A percentile compares a stretch with the other conserved stretches of the same genome.
Evolutionary conservation across 2,329 filamentous ascomycete species (phyloP).

Genomic region (Epicoccum nigrum): DNA sequence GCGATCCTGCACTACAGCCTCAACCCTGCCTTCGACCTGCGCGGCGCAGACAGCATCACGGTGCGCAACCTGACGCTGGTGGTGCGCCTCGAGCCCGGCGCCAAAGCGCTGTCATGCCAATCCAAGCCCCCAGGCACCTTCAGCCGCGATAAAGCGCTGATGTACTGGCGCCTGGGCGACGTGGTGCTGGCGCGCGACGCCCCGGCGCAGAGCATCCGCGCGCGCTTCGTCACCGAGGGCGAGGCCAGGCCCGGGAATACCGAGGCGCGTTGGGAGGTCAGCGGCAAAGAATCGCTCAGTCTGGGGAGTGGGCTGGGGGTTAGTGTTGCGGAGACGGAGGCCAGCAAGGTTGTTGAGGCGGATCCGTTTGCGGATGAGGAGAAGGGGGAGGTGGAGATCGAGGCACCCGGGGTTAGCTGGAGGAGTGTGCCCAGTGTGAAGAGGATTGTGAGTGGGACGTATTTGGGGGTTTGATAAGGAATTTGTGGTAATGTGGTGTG

Average conservation of each 20-base stretch:
- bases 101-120: conserved; percentile 70
- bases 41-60: conserved; percentile 55
- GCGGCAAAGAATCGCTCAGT: conserved; percentile 53
- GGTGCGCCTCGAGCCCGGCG: conserved; percentile 68
- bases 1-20: conserved; percentile 83
- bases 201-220: conserved; percentile 75
- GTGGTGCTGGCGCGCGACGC: conserved; percentile 67
- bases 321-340: conserved; percentile 49
- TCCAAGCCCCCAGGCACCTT: conserved; percentile 83
- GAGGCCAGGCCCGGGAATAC: conserved; percentile 74
- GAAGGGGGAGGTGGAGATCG: conserved; percentile 17
- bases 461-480: conserved; percentile 33
- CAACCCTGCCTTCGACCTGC: conserved; percentile 69
- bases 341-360: conserved; percentile 54
- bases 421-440: conserved; percentile 44
- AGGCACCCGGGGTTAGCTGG: conserved; percentile 37
- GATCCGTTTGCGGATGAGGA: conserved; percentile 75
- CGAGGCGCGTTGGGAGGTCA: conserved; percentile 82
- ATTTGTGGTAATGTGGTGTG: conserved; percentile 12
- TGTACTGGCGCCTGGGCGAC: conserved; percentile 82
- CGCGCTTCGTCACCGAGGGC: conserved; percentile 77
- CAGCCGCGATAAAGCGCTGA: conserved; percentile 73
- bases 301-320: conserved; percentile 69
- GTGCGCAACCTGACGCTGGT: conserved; percentile 78
- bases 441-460: conserved; percentile 47